These are phyloP conservation scores for Phyllosticta citrichinensis DNA, from an alignment of 2,329 filamentous ascomycete species.

Conservation along the genomic window DNA sequence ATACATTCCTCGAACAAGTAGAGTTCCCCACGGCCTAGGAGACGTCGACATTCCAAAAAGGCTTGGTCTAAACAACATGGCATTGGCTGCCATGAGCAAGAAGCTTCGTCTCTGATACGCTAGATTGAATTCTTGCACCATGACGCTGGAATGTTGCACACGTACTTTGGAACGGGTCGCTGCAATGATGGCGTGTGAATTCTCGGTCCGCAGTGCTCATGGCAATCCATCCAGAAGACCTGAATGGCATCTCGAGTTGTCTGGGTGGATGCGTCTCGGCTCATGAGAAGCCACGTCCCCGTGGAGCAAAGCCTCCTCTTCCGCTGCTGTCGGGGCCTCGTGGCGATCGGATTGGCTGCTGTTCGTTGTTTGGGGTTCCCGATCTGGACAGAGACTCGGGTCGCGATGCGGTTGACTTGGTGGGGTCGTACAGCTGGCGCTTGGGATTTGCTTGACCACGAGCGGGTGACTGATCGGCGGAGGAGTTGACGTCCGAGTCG, in stretches of 20 bases:
- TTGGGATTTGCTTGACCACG: constrained; percentile 30
- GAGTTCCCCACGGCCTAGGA: neutral
- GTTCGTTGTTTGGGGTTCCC: constrained; percentile 47
- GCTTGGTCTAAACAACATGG: neutral
- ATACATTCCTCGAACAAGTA: neutral
- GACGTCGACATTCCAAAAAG: neutral
- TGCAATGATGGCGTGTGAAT: neutral
- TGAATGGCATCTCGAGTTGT: neutral
- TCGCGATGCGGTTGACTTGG: constrained; percentile 48
- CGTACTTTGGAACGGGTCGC: neutral
- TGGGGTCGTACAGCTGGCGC: constrained; percentile 66
- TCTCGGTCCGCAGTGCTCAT: neutral
- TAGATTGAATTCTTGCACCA: neutral
- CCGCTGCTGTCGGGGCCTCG: constrained; percentile 69
- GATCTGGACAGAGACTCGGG: constrained; percentile 26
- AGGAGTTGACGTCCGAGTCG: constrained; percentile 22
- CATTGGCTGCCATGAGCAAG: neutral
- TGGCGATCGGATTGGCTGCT: constrained; percentile 60
- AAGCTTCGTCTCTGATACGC: neutral
- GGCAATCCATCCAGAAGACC: neutral
- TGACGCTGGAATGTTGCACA: neutral
- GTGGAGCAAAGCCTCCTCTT: constrained; percentile 53
- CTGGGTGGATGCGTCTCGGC: neutral
- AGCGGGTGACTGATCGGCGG: constrained; percentile 26
- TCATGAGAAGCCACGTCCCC: constrained; percentile 4